phyloP scores from a whole-genome alignment of 768 basidiomycete genomes.

The Tricholoma flavovirens region DNA sequence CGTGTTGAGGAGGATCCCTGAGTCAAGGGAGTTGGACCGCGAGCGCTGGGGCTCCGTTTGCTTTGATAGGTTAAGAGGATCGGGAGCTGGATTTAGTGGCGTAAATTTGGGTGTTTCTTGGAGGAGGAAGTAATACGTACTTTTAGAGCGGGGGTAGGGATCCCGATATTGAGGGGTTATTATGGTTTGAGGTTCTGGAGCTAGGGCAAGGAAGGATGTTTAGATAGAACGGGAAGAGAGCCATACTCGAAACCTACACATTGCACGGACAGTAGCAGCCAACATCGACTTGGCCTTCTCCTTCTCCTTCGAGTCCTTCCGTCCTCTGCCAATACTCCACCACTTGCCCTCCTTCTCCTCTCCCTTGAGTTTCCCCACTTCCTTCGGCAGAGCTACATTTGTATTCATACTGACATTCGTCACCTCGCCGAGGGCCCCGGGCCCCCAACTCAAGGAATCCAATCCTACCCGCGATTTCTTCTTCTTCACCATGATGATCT shows the following conservation, averaged over 20 bases:
- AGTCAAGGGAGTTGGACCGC: conserved; percentile 62
- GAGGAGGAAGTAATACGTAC: conserved; percentile 18
- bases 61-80: conserved; percentile 29
- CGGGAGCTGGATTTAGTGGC: conserved; percentile 36
- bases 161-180: conserved; percentile 7
- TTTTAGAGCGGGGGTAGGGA: conserved; percentile 33
- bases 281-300: conserved; percentile 33
- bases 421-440: conserved; percentile 42
- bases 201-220: conserved; percentile 18
- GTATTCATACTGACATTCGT: conserved; percentile 40
- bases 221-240: too few species aligned
- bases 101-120: background rate
- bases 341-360: conserved; percentile 48
- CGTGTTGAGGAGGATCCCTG: conserved; percentile 28
- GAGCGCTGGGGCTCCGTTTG: conserved; percentile 31
- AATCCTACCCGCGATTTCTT: conserved; percentile 60
- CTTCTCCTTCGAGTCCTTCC: conserved; percentile 61
- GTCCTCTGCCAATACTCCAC: conserved; percentile 77
- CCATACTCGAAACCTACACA: conserved; percentile 30
- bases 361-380: conserved; percentile 29
- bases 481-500: conserved; percentile 73
- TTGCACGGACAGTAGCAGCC: conserved; percentile 28
- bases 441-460: conserved; percentile 52
- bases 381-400: conserved; percentile 15
- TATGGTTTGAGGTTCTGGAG: conserved; percentile 29